Conservation (phyloP, 768 basidiomycete species). For the Hericium coralloides region DNA sequence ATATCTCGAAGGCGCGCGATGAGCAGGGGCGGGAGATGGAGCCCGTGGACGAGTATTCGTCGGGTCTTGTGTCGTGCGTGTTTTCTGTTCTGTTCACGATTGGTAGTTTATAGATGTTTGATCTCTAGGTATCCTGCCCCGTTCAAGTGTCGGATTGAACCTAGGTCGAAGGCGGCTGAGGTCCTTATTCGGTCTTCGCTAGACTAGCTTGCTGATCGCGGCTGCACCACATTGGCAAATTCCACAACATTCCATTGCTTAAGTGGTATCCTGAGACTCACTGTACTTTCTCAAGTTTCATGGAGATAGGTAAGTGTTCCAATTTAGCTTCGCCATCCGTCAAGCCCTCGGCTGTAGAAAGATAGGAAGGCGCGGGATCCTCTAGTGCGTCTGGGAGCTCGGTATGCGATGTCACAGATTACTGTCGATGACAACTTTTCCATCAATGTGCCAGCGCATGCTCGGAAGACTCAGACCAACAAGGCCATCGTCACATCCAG, state of each 20-base stretch:
- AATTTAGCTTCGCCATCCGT: too few species aligned
- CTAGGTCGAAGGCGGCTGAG: background rate
- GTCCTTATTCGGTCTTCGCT: background rate
- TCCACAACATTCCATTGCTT: too few species aligned
- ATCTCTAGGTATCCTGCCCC: background rate
- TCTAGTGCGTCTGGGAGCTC: too few species aligned
- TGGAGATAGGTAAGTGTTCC: too few species aligned
- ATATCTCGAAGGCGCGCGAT: conserved; percentile 10
- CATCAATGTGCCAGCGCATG: conserved; percentile 8
- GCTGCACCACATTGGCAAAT: too few species aligned
- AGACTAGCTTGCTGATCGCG: too few species aligned
- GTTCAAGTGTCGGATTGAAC: background rate
- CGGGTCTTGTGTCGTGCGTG: conserved; percentile 14
- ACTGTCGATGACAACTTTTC: conserved; percentile 7
- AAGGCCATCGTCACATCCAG: conserved; percentile 8
- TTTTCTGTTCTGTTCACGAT: conserved; percentile 5
- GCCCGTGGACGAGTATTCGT: conserved; percentile 6
- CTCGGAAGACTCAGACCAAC: background rate
- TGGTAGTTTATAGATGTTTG: background rate
- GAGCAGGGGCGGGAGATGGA: conserved; percentile 9
- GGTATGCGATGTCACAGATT: too few species aligned
- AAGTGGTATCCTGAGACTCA: too few species aligned
- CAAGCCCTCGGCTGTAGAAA: too few species aligned
- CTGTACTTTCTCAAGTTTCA: too few species aligned
- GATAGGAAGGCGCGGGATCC: too few species aligned